Base-by-base conservation (phyloP, 2,329 filamentous ascomycete genomes). In the Penicillium fuscoglaucum region DNA sequence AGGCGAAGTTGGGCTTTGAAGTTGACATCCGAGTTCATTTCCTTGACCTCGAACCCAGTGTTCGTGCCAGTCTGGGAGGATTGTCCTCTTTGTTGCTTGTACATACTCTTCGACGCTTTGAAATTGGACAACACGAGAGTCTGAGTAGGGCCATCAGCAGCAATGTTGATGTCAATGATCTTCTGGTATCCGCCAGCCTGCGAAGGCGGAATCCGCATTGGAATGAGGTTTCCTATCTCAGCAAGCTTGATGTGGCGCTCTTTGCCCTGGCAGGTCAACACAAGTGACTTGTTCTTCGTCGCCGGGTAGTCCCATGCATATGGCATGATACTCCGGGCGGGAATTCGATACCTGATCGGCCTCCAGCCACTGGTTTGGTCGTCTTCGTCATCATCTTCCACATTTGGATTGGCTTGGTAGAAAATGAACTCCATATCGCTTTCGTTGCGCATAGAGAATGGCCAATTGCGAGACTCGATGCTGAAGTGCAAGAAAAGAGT, bases 231-330 rank as follows among this genome's bases (percentile, higher is more conserved):
- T 26, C 95, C 95, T 69, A 99, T 99, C 73, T 99, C 95, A 2
- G 93, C 91, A 64, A 99, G 83, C 74, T 96, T 97, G 72, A 99
- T 89, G 70, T 97, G 91, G 31, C 95, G 84, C 72, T 97, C 92
- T 70, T 89, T 91, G 61, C 87, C 87, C 68, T 88, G 87, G 8
- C 88, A 89, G 53, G 82, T 87, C 70, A 99, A 86, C 50, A 98
- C 87, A 40, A 99, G 85, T 72, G 97, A 95, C 69, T 95, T 96
- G 77, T 91, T 89, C 78, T 96, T 97, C n/a, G 92, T 93, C 1
- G 95, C 93, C 1, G 95, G 96, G 76, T 96, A 99, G 72, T 99
- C 96, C 95, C 95, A 99, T 1, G 95, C 93, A 70, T 99, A 99
- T 0, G 96, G 95, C 95, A 99, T 99, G 75, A 99, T 97, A 75